Conservation (phyloP, 1,284 basidiomycete species). For the Puccinia hordei region DNA sequence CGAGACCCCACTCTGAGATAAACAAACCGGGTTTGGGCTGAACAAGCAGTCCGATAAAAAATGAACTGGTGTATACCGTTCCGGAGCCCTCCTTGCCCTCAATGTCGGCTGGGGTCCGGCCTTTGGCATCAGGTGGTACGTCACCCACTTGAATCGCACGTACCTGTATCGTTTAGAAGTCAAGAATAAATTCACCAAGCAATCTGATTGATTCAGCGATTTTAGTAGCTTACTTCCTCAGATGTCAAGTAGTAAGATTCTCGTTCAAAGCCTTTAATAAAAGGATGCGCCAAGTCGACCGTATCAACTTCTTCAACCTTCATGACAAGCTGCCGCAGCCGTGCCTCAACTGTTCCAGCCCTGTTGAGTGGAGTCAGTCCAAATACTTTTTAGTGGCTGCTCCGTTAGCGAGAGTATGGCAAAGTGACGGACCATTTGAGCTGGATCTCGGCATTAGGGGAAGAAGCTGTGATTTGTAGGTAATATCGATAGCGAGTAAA, state of each 20-base stretch:
- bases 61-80: slow-evolving; percentile 85
- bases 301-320: slow-evolving; percentile 95
- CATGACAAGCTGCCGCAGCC: slow-evolving; percentile 91
- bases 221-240: slow-evolving; percentile 63
- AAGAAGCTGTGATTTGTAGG: slow-evolving; percentile 93
- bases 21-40: slow-evolving; percentile 82
- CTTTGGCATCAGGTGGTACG: slow-evolving; percentile 70
- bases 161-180: slow-evolving; percentile 65
- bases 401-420: slow-evolving; percentile 29
- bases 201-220: slow-evolving; percentile 50
- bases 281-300: slow-evolving; percentile 88
- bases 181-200: background rate
- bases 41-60: slow-evolving; percentile 92
- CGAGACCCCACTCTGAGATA: slow-evolving; percentile 63
- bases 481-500: slow-evolving; percentile 97
- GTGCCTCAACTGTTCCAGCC: slow-evolving; percentile 95
- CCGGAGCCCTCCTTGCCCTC: slow-evolving; percentile 75
- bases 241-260: slow-evolving; percentile 78
- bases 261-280: slow-evolving; percentile 90
- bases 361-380: slow-evolving; percentile 60
- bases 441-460: slow-evolving; percentile 78
- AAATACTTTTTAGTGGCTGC: slow-evolving; percentile 37
- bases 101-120: slow-evolving; percentile 77
- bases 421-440: slow-evolving; percentile 78
- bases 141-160: slow-evolving; percentile 86